Evolutionary conservation across 768 basidiomycete genomes (phyloP), one percentile per base, ranked within the genome.

Genomic region (Termitomyces sp.): DNA sequence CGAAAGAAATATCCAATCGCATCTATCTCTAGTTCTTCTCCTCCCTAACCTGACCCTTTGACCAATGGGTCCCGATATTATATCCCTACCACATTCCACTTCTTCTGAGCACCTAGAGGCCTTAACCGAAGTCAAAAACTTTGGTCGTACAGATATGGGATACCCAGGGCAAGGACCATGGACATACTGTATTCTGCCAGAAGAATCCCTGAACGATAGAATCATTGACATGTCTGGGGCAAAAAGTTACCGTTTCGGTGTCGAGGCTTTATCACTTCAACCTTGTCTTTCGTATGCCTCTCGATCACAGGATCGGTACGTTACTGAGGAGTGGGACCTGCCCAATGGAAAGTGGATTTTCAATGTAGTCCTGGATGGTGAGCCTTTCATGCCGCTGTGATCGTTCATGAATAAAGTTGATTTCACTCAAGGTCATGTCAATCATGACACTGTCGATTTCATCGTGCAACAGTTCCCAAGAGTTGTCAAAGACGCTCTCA

Each of bases 81-180:
- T 82, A 53, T 66, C 72, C 41, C 71, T 82, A 51, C 65, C 73
- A 45, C 69, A 74, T 9, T 78, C 80, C 15, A 75, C 71, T 17
- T 72, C 76, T 44, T 65, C 71, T 5, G 81, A 83, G 51, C 71
- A 78, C 56, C 71, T 76, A 30, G 74, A 72, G 42, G 79, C 80
- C 8, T 66, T 83, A 54, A 71, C 77, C 38, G 80, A 83, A 61
- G 81, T 82, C 49, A 77, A 74, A 59, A 66, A 81, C 60, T 81
- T 82, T 60, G 70, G 68, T 15, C 70, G 68, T 19, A 83, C 81
- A 6, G 79, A 83, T 64, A 75, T 83, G 62, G 81, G 81, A 58
- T 74, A 73, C 44, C 72, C 77, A 8, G 81, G 79, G 32, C 70
- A 67, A 51, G 74, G 75, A 34, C 74, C 74, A 35, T 83, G 82